Percentiles rank a stretch among this genome's conserved stretches.
phyloP scores from a whole-genome alignment of 768 basidiomycete genomes.

The Tricholoma terreum region DNA sequence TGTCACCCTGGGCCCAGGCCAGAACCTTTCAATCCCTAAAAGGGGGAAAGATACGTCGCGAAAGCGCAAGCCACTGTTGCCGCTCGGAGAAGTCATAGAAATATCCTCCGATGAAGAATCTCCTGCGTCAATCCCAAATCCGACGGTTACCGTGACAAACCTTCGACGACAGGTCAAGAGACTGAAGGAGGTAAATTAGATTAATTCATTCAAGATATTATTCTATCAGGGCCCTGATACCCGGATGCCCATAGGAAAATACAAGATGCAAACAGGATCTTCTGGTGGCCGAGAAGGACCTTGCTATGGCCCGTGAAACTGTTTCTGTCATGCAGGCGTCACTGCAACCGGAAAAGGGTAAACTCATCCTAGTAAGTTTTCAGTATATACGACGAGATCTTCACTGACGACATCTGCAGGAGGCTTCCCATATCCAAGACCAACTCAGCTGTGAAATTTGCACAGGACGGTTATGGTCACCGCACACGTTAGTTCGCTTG shows the following conservation, averaged over 20 bases:
- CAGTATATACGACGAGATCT: not conserved
- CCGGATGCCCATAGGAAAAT: conserved; percentile 27
- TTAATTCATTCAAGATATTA: not conserved
- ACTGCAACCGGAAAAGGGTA: conserved; percentile 24
- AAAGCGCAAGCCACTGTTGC: conserved; percentile 12
- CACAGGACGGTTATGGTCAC: conserved; percentile 58
- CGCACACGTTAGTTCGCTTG: conserved; percentile 54
- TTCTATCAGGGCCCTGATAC: not conserved
- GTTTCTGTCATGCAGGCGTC: conserved; percentile 23
- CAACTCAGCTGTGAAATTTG: conserved; percentile 64
- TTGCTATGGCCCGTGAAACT: conserved; percentile 22
- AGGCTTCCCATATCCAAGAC: conserved; percentile 48
- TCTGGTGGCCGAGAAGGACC: conserved; percentile 20
- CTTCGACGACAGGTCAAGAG: conserved; percentile 41
- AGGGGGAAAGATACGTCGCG: conserved; percentile 15
- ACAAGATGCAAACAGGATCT: conserved; percentile 29
- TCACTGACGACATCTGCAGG: conserved; percentile 26
- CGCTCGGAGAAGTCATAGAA: conserved; percentile 44
- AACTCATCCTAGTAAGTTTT: conserved; percentile 29
- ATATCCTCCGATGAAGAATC: conserved; percentile 57
- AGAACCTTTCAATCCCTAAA: conserved; percentile 11
- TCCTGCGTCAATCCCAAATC: conserved; percentile 5
- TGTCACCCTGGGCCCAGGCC: not conserved
- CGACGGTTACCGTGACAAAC: conserved; percentile 26
- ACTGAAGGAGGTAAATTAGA: conserved; percentile 39